Evolutionary conservation across 202 grass and related monocot genomes (phyloP).

Genomic region (Setaria viridis): DNA sequence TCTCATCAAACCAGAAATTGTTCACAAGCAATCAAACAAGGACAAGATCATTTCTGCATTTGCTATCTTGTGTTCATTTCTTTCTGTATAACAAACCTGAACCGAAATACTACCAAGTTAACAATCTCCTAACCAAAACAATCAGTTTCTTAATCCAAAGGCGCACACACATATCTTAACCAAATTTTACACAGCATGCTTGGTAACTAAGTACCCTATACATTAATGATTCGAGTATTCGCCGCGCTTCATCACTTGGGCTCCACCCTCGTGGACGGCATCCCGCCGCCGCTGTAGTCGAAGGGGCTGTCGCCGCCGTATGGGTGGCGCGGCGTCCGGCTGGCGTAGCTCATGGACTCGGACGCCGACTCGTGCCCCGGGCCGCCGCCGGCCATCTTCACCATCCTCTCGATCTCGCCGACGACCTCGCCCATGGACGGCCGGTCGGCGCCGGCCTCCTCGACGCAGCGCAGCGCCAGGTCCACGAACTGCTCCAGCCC

Average conservation of each 20-base stretch:
- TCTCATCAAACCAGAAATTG: background rate
- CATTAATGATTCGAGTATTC: background rate
- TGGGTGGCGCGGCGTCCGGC: conserved; percentile 61
- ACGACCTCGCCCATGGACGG: conserved; percentile 73
- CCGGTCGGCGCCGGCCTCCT: conserved; percentile 66
- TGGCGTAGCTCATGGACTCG: conserved; percentile 59
- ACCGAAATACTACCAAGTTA: background rate
- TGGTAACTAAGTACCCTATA: background rate
- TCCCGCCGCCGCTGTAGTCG: conserved; percentile 62
- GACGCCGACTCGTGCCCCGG: conserved; percentile 45
- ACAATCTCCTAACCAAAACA: background rate
- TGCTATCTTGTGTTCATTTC: background rate
- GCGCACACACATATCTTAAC: background rate
- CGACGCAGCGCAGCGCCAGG: conserved; percentile 75
- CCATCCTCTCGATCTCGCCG: conserved; percentile 70
- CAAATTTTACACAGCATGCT: background rate
- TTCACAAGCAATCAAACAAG: background rate
- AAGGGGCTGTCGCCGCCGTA: conserved; percentile 54
- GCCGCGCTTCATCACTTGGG: conserved; percentile 50
- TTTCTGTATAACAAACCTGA: background rate
- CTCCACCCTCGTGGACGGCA: conserved; percentile 53
- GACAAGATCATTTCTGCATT: background rate
- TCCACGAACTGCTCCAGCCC: conserved; percentile 69
- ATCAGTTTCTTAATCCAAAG: background rate
- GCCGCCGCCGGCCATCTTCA: conserved; percentile 53